These are phyloP conservation scores for Acacia acuminata DNA, from an alignment of 306 rosid genomes.

Conservation along the genomic window DNA sequence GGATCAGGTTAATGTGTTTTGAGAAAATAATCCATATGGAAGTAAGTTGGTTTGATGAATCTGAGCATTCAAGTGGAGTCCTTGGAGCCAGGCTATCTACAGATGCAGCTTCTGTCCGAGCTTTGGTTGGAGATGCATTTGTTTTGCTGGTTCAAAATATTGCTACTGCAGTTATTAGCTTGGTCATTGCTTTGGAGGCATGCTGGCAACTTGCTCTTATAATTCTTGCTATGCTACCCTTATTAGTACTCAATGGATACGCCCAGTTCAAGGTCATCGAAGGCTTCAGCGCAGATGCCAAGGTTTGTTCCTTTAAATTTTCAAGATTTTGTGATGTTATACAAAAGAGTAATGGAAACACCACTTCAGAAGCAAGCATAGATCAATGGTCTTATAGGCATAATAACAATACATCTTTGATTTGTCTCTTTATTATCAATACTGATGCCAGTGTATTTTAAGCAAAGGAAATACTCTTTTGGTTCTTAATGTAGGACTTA, in stretches of 20 bases:
- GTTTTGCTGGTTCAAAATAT: conserved; percentile 54
- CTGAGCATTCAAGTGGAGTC: conserved; percentile 54
- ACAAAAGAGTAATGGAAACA: neutral
- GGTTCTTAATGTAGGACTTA: too few species aligned
- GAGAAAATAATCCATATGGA: conserved; percentile 60
- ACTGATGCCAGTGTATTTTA: too few species aligned
- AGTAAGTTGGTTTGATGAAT: conserved; percentile 79
- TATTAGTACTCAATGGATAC: conserved; percentile 43
- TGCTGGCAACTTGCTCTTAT: conserved; percentile 55
- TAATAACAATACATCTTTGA: neutral
- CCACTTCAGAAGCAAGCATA: neutral
- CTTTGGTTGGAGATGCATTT: conserved; percentile 64
- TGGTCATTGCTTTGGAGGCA: conserved; percentile 53
- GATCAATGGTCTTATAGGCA: neutral
- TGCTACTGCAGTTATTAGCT: conserved; percentile 40
- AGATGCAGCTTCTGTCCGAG: conserved; percentile 58
- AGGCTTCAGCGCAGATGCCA: conserved; percentile 60
- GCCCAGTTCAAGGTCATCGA: conserved; percentile 42
- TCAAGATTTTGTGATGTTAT: neutral
- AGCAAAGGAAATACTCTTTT: too few species aligned
- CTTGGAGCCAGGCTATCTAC: conserved; percentile 61
- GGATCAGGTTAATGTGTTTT: conserved; percentile 49
- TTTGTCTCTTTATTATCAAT: neutral
- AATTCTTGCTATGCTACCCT: conserved; percentile 49
- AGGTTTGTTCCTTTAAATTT: conserved; percentile 43